Evolutionary conservation across 176 grass and related monocot species (phyloP).

Genomic region (Triticum timopheevii): DNA sequence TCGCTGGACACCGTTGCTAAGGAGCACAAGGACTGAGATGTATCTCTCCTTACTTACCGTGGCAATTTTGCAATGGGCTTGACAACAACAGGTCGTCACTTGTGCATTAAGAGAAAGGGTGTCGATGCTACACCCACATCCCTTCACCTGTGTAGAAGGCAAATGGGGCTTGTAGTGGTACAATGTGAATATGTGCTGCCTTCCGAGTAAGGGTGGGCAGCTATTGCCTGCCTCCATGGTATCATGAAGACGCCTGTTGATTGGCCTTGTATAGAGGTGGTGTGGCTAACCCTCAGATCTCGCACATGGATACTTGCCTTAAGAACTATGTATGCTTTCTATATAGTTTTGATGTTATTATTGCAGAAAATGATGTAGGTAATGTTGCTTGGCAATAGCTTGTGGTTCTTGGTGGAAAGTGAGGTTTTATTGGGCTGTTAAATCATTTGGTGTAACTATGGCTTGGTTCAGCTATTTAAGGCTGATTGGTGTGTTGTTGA

Average conservation of each 20-base stretch:
- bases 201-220: constrained; percentile 12
- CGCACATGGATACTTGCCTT: constrained; percentile 41
- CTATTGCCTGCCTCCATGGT: constrained; percentile 37
- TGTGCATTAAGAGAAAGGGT: constrained; percentile 33
- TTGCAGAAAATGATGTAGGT: constrained; percentile 31
- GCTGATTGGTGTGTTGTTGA: background rate
- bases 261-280: constrained; percentile 63
- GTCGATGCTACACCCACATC: constrained; percentile 16
- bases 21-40: constrained; percentile 33
- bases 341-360: constrained; percentile 36
- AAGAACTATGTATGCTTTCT: constrained; percentile 24
- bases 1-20: constrained; percentile 29
- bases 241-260: constrained; percentile 38
- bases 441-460: background rate
- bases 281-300: constrained; percentile 44
- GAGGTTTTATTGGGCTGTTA: background rate
- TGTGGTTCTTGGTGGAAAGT: constrained; percentile 30
- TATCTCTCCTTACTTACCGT: constrained; percentile 46
- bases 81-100: constrained; percentile 28
- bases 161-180: constrained; percentile 44
- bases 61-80: constrained; percentile 34
- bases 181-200: constrained; percentile 51
- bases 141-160: constrained; percentile 41
- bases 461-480: background rate
- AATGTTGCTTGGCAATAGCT: constrained; percentile 16